phyloP scores from a whole-genome alignment of 768 basidiomycete species.

The Naganishia onofrii region DNA sequence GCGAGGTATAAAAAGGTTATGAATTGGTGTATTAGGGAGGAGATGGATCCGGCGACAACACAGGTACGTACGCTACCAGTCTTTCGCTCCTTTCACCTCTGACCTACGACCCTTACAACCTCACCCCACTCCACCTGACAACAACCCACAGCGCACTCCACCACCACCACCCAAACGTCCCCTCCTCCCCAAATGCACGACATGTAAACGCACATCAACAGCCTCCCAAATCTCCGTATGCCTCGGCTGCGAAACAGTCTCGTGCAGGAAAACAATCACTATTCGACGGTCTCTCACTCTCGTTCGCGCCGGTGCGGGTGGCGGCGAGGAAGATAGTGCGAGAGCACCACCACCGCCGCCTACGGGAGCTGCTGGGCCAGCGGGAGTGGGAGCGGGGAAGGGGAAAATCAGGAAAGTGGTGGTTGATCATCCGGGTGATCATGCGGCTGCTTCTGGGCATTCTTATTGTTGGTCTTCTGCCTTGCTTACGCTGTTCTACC shows the following conservation, averaged over 20 bases:
- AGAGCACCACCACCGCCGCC: neutral
- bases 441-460: constrained; percentile 63
- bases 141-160: no score
- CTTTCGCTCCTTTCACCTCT: neutral
- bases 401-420: constrained; percentile 6
- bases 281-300: neutral
- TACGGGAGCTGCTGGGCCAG: neutral
- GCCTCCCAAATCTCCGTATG: constrained; percentile 13
- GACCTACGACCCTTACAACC: no score
- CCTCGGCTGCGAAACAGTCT: constrained; percentile 10
- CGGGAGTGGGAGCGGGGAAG: no score
- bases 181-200: constrained; percentile 8
- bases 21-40: constrained; percentile 24
- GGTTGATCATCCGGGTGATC: constrained; percentile 43
- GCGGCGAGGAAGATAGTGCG: neutral
- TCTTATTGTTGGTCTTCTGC: constrained; percentile 61
- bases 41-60: neutral
- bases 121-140: no score
- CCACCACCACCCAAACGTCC: no score
- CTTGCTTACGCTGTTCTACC: constrained; percentile 17
- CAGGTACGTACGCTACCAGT: neutral
- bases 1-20: constrained; percentile 18
- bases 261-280: constrained; percentile 17
- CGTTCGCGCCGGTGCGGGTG: neutral
- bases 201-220: constrained; percentile 7